Evolutionary conservation across 2,329 filamentous ascomycete genomes (phyloP).

Genomic region (Arthrobotrys entomopaga): DNA sequence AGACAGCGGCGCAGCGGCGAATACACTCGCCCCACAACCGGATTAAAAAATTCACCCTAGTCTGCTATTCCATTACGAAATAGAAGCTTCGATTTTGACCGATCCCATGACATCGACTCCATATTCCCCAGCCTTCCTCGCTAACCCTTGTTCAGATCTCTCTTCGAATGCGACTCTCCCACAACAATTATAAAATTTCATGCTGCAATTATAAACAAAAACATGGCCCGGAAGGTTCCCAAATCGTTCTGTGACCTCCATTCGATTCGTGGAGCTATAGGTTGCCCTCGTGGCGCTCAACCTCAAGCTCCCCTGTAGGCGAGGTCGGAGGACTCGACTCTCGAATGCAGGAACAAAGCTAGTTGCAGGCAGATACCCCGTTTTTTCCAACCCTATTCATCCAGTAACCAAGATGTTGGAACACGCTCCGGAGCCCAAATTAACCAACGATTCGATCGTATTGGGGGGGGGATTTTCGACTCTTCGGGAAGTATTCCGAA

Average conservation of each 20-base stretch:
- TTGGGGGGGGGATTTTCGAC: background rate
- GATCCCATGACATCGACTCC: conserved; percentile 11
- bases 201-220: conserved; percentile 46
- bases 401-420: conserved; percentile 33
- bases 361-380: conserved; percentile 3
- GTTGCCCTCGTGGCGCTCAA: conserved; percentile 21
- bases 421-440: background rate
- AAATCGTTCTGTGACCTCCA: no score
- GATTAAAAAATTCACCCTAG: conserved; percentile 27
- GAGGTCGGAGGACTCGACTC: background rate
- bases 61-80: conserved; percentile 17
- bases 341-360: conserved; percentile 34
- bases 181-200: conserved; percentile 1
- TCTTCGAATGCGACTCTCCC: conserved; percentile 21
- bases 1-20: conserved; percentile 17
- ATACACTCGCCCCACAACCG: conserved; percentile 13
- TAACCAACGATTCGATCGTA: background rate
- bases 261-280: conserved; percentile 8
- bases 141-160: conserved; percentile 30
- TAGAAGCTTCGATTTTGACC: conserved; percentile 26
- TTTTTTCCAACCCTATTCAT: conserved; percentile 22
- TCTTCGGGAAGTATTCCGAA: conserved; percentile 17
- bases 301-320: background rate
- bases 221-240: no score
- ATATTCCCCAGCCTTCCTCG: conserved; percentile 16